A percentile compares a stretch with the other conserved stretches of the same genome.
phyloP scores from a whole-genome alignment of 331 rosid genomes.

The Rhamnella rubrinervis region DNA sequence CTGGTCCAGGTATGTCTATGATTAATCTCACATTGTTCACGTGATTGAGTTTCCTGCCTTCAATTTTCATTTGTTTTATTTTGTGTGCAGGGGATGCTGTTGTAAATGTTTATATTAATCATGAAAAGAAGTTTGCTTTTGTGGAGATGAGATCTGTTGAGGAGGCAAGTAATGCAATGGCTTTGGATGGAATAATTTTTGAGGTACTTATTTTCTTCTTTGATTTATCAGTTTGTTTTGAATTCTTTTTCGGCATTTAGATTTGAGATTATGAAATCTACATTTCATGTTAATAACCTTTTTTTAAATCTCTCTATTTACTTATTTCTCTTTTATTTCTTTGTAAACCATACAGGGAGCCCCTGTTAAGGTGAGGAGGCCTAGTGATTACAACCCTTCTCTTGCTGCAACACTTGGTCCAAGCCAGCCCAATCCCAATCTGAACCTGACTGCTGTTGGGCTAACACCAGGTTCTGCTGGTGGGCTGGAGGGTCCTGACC shows the following conservation, averaged over 20 bases:
- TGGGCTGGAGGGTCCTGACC: constrained; percentile 97
- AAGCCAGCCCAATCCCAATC: constrained; percentile 93
- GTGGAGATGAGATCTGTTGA: constrained; percentile 99
- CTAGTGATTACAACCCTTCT: constrained; percentile 96
- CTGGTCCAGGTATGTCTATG: constrained; percentile 75
- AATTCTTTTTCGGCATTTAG: not conserved
- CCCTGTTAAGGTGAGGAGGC: constrained; percentile 97
- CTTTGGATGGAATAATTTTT: constrained; percentile 95
- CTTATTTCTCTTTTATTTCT: not conserved
- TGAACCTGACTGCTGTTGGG: constrained; percentile 82
- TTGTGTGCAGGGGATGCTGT: constrained; percentile 84
- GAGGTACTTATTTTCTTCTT: constrained; percentile 48
- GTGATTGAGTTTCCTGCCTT: not conserved
- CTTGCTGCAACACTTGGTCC: constrained; percentile 98
- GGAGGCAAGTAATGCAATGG: constrained; percentile 99
- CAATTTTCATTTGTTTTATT: not conserved
- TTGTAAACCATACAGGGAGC: constrained; percentile 61
- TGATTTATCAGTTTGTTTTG: not conserved
- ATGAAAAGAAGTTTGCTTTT: constrained; percentile 95
- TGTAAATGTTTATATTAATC: constrained; percentile 95
- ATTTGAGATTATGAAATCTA: not conserved
- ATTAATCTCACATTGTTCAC: not conserved
- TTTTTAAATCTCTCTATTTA: not conserved
- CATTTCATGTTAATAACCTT: not conserved
- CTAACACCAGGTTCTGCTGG: constrained; percentile 92